Percentiles rank a stretch among this genome's conserved stretches.
Conservation (phyloP, 495 filamentous ascomycete species). For the Penicillium parvum region DNA sequence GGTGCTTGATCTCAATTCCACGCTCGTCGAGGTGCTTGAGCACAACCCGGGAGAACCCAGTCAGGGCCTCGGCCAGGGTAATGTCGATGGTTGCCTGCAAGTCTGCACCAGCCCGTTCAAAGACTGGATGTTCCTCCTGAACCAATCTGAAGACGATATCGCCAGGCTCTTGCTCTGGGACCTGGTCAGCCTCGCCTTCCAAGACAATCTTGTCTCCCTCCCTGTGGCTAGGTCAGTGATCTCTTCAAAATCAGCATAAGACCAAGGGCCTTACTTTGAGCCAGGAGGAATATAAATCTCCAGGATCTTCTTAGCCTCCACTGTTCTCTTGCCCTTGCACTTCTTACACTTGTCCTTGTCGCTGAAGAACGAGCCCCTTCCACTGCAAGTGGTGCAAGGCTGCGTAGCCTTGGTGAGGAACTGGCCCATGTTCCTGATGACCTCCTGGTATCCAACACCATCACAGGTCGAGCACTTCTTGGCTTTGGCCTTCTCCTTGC, state of each 20-base stretch:
- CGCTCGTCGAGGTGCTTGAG: constrained; percentile 91
- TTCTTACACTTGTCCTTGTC: constrained; percentile 98
- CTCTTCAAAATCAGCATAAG: too few species aligned
- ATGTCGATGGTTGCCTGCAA: constrained; percentile 74
- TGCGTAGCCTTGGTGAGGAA: constrained; percentile 72
- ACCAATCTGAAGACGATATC: constrained; percentile 85
- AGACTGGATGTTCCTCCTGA: constrained; percentile 75
- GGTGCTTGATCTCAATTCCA: constrained; percentile 75
- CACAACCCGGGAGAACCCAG: constrained; percentile 85
- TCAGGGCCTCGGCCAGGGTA: constrained; percentile 77
- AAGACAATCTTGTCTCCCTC: constrained; percentile 87
- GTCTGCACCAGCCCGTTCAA: constrained; percentile 77
- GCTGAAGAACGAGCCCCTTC: constrained; percentile 76
- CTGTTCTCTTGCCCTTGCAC: constrained; percentile 85
- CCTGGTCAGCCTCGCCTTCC: constrained; percentile 92
- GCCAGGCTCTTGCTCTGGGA: constrained; percentile 84
- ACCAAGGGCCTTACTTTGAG: constrained; percentile 51
- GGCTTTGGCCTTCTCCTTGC: constrained; percentile 85
- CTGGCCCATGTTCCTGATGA: constrained; percentile 71
- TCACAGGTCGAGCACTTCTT: constrained; percentile 80
- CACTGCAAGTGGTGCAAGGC: constrained; percentile 72
- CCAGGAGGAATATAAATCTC: constrained; percentile 95
- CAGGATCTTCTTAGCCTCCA: constrained; percentile 81
- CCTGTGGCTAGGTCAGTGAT: constrained; percentile 30
- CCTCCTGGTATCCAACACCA: constrained; percentile 67